A percentile compares a stretch with the other conserved stretches of the same genome.
Evolutionary conservation across 768 basidiomycete species (phyloP).

Genomic region (Serendipita sp.): DNA sequence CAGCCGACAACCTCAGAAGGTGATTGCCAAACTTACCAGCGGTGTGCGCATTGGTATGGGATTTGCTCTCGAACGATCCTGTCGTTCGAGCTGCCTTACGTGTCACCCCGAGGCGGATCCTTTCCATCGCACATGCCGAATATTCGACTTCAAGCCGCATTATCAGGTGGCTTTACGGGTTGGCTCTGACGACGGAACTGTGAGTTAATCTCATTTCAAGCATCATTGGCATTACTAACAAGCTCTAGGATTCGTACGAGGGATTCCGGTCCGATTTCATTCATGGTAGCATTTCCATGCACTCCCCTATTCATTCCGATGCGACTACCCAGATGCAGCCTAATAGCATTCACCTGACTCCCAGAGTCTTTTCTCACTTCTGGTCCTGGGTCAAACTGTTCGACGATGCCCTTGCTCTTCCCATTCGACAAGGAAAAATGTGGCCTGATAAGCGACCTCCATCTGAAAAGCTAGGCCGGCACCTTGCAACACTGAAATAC

Average conservation of each 20-base stretch:
- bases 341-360: conserved; percentile 73
- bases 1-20: conserved; percentile 31
- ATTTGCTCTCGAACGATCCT: conserved; percentile 66
- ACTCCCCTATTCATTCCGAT: conserved; percentile 33
- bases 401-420: conserved; percentile 57
- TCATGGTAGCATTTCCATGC: conserved; percentile 76
- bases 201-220: conserved; percentile 25
- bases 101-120: conserved; percentile 38
- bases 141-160: conserved; percentile 69
- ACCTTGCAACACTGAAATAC: conserved; percentile 85
- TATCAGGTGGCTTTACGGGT: conserved; percentile 47
- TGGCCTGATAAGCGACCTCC: conserved; percentile 49
- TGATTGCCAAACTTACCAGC: conserved; percentile 68
- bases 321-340: conserved; percentile 20
- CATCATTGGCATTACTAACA: conserved; percentile 3
- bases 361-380: conserved; percentile 74
- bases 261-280: conserved; percentile 89
- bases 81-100: conserved; percentile 45
- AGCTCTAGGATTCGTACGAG: conserved; percentile 49
- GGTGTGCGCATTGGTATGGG: conserved; percentile 82
- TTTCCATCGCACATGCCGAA: conserved; percentile 63
- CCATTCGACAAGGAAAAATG: conserved; percentile 74
- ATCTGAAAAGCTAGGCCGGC: conserved; percentile 76
- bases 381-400: conserved; percentile 86
- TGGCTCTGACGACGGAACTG: conserved; percentile 9